Conservation (phyloP, 2,329 filamentous ascomycete genomes). For the Didymella glomerata region DNA sequence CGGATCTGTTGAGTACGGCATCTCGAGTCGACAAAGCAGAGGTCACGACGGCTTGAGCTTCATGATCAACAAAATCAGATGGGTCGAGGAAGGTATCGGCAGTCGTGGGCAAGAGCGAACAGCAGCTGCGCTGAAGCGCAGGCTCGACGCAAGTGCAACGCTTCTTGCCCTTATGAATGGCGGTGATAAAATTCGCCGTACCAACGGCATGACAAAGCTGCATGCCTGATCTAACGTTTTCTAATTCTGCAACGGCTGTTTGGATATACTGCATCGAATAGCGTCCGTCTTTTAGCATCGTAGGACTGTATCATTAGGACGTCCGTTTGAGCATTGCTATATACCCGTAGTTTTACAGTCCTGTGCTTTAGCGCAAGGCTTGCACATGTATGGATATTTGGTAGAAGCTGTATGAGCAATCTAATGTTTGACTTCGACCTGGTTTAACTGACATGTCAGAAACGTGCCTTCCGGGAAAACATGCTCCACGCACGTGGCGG, state of each 20-base stretch:
- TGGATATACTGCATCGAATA: conserved; percentile 10
- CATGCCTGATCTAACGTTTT: conserved; percentile 30
- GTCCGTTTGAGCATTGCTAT: conserved; percentile 48
- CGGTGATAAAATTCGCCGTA: conserved; percentile 31
- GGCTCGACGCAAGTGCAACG: conserved; percentile 49
- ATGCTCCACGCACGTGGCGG: conserved; percentile 28
- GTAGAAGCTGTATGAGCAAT: conserved; percentile 19
- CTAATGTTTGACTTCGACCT: conserved; percentile 14
- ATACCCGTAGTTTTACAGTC: conserved; percentile 51
- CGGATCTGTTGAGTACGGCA: conserved; percentile 77
- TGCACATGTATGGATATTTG: conserved; percentile 24
- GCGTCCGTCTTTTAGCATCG: conserved; percentile 10
- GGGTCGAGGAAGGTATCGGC: conserved; percentile 76
- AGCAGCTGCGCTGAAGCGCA: conserved; percentile 48
- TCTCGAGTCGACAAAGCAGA: conserved; percentile 83
- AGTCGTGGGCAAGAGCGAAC: conserved; percentile 50
- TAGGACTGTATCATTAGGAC: conserved; percentile 31
- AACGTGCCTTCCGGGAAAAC: conserved; percentile 4
- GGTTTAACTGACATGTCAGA: neutral
- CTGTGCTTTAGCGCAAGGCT: conserved; percentile 25
- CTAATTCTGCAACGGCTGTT: conserved; percentile 11
- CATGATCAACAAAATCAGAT: conserved; percentile 81
- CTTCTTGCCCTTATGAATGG: conserved; percentile 45
- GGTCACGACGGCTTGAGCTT: conserved; percentile 90
- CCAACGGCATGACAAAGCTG: conserved; percentile 42